A percentile compares a stretch with the other conserved stretches of the same genome.
Conservation (phyloP, 441 rosid genomes). For the Corymbia calophylla region DNA sequence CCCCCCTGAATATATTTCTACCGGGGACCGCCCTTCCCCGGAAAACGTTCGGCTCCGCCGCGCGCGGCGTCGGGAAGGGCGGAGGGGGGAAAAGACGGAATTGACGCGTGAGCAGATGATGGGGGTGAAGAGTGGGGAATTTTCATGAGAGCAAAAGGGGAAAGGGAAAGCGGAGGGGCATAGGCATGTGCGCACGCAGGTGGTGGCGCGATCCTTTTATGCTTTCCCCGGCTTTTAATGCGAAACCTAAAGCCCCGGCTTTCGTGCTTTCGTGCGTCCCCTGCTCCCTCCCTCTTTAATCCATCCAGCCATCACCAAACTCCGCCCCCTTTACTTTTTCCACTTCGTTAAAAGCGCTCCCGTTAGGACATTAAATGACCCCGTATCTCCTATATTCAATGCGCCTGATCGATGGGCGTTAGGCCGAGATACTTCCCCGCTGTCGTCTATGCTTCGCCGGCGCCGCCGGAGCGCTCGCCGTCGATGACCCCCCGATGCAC, state of each 20-base stretch:
- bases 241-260: neutral
- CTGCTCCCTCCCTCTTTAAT: neutral
- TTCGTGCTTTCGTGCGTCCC: neutral
- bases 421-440: no score
- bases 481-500: neutral
- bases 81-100: neutral
- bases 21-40: neutral
- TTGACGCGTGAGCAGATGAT: neutral
- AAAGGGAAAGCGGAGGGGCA: neutral
- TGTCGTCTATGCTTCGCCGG: no score
- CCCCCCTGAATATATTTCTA: neutral
- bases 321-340: neutral
- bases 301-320: no score
- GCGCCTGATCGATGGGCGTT: no score
- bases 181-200: neutral
- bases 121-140: no score
- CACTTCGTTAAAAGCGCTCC: neutral
- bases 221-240: neutral
- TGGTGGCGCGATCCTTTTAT: neutral
- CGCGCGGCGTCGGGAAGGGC: neutral
- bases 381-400: neutral
- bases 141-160: neutral
- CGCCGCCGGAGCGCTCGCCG: neutral
- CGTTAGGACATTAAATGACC: neutral
- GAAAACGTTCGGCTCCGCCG: neutral